Base-by-base conservation (phyloP, 345 rosid species). In the Bruguiera gymnorhiza region DNA sequence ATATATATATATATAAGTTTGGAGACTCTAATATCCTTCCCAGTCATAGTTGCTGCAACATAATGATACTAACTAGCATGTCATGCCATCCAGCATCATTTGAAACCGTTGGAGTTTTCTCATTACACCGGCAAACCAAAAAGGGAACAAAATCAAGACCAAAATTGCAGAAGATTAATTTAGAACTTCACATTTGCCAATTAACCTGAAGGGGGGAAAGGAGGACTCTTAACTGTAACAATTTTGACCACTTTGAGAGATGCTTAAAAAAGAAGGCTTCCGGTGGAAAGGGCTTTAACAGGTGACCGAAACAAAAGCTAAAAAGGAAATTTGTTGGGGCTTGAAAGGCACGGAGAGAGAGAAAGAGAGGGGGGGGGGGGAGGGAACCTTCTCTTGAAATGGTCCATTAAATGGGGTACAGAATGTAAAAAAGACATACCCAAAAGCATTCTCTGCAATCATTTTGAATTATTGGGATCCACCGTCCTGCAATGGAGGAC, bases 391-490 rank as follows among this genome's bases (percentile, higher is more conserved):
- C 63, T 19, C 34, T 16, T 29, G 0, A 56, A n/a, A 31, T n/a
- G 65, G 50, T 62, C 29, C 65, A 31, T n/a, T 10, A 34, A 62
- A 9, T 62, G 65, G 65, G 46, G 13, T 62, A 36, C 65, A 62
- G 2, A 61, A 6, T 61, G 65, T 34, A 26, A n/a, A 24, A 76
- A 50, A 54, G 39, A 3, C 18, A 11, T 15, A 15, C 16, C 50
- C 50, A 43, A 80, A 72, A 67, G 69, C 19, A 58, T 65, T 43
- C 79, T 43, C 65, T 24, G 66, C 76, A 71, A 79, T 82, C 79
- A 82, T 82, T 82, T 78, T 24, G 50, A 77, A 75, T 69, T 21
- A 68, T 18, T 11, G 72, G 86, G 66, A 79, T 82, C 86, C 86
- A 82, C 79, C 73, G 86, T 74, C 67, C 74, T 31, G 19, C 48